These are phyloP conservation scores for Leccinum subgranulosum DNA, from an alignment of 768 basidiomycete genomes.

Conservation along the genomic window DNA sequence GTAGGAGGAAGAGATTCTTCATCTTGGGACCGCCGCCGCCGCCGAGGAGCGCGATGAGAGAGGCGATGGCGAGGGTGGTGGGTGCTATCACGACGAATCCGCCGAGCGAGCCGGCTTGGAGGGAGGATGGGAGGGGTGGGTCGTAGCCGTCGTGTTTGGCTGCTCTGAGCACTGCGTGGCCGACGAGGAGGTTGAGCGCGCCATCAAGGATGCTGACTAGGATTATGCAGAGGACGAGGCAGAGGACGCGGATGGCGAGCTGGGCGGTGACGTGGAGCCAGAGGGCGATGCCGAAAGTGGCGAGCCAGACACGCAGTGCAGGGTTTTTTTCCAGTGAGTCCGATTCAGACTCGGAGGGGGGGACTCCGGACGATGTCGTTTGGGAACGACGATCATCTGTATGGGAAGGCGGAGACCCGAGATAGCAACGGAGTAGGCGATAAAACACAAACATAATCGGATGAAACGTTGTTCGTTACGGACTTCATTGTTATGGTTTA, in stretches of 20 bases:
- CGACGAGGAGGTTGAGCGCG: conserved; percentile 9
- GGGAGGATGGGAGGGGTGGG: conserved; percentile 1
- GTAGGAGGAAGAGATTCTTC: not conserved
- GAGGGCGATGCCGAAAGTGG: conserved; percentile 9
- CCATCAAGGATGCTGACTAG: conserved; percentile 7
- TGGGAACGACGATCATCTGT: not conserved
- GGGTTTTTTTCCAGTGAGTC: not conserved
- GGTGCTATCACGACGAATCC: conserved; percentile 13
- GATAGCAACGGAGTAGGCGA: conserved; percentile 7
- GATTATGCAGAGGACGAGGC: conserved; percentile 2
- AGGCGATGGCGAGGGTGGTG: not conserved
- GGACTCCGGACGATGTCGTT: not conserved
- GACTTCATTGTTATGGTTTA: not conserved
- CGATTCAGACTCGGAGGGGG: not conserved
- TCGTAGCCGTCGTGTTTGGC: conserved; percentile 12
- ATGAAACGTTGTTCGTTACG: not conserved
- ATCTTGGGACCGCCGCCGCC: not conserved
- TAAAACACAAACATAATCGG: conserved; percentile 12
- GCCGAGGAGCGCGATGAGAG: conserved; percentile 5
- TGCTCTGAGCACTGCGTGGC: conserved; percentile 12
- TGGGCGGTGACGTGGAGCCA: conserved; percentile 9
- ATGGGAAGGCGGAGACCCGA: not conserved
- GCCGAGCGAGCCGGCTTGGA: conserved; percentile 13
- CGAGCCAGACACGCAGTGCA: conserved; percentile 9
- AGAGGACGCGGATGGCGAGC: conserved; percentile 7